A percentile compares a stretch with the other conserved stretches of the same genome.
Conservation (phyloP, 1,284 basidiomycete genomes). For the Stereum hirsutum region DNA sequence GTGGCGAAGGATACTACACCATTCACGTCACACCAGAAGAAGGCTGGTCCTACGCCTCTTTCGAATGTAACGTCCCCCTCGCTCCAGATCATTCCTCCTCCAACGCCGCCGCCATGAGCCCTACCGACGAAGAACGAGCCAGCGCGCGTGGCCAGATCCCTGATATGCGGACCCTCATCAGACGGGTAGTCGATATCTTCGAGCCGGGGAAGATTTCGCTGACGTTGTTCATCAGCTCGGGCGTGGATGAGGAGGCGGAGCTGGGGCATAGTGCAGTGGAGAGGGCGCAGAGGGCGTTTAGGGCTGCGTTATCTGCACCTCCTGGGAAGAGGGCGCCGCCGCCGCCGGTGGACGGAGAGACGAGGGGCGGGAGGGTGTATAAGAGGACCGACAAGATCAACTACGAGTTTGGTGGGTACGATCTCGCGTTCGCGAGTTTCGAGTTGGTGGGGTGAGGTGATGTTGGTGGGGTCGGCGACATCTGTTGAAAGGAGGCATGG, state of each 20-base stretch:
- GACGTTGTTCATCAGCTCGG: constrained; percentile 85
- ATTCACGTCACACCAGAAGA: constrained; percentile 98
- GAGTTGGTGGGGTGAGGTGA: too few species aligned
- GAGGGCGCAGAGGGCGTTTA: constrained; percentile 62
- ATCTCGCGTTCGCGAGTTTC: constrained; percentile 89
- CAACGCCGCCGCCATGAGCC: too few species aligned
- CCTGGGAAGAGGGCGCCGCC: constrained; percentile 4
- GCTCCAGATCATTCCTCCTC: constrained; percentile 26
- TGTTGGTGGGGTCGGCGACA: too few species aligned
- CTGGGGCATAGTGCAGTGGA: constrained; percentile 49
- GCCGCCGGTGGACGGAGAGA: too few species aligned
- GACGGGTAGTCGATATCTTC: constrained; percentile 89
- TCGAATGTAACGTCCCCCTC: constrained; percentile 97
- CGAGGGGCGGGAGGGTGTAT: constrained; percentile 33
- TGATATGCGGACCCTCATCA: constrained; percentile 74
- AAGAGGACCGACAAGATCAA: constrained; percentile 92
- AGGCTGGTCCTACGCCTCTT: constrained; percentile 95
- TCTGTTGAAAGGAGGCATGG: too few species aligned
- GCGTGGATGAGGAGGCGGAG: constrained; percentile 38
- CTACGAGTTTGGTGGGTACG: constrained; percentile 96
- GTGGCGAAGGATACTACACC: constrained; percentile 89
- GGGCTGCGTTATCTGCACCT: constrained; percentile 36
- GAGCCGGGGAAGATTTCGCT: constrained; percentile 82
- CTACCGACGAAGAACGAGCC: constrained; percentile 18
- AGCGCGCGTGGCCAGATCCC: constrained; percentile 41